Base-by-base conservation (phyloP, 805 yeast species). In the Soucietia sequanensis region DNA sequence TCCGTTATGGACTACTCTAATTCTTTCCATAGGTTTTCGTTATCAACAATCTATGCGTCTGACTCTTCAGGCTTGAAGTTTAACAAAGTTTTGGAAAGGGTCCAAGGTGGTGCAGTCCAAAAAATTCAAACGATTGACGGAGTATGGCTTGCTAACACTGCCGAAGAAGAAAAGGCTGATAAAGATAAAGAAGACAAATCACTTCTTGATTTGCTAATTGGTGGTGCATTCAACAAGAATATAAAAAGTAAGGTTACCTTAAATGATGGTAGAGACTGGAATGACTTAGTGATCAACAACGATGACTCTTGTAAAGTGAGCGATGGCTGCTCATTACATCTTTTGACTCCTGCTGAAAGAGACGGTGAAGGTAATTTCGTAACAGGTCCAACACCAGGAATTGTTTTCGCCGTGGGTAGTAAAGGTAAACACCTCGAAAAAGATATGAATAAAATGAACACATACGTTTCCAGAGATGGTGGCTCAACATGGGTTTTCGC, bases 381-480 rank as follows among this genome's bases (percentile, higher is more conserved):
- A 6, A 62, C 73, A 0, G 76, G 74, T 3, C 78, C 80, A 7
- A 72, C 82, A 0, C 79, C 84, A 0, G 82, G 80, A 27, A 70
- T 52, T 24, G 40, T 51, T 40, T 47, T 54, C 39, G 66, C 52
- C 15, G 62, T 54, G 23, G 70, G 61, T 28, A 54, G 42, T 35
- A 51, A 56, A 23, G 74, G 72, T 12, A 42, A 50, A 10, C 38
- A 38, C 1, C 41, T 58, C 23, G 34, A 33, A 8, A 32, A 40
- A 9, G 42, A 44, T n/a, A 12, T 42, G 9, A 30, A 37, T 3
- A 31, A 44, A n/a, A 31, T 56, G 43, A 47, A 47, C 23, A 78
- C 93, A 1, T 88, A 67, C 52, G 52, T 85, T 6, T 83, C 95
- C 0, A 63, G 82, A 37, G 88, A 87, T 61, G 89, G 86, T 17